Evolutionary conservation across 139 green algal species (phyloP).

Genomic region (Closterium sp.): DNA sequence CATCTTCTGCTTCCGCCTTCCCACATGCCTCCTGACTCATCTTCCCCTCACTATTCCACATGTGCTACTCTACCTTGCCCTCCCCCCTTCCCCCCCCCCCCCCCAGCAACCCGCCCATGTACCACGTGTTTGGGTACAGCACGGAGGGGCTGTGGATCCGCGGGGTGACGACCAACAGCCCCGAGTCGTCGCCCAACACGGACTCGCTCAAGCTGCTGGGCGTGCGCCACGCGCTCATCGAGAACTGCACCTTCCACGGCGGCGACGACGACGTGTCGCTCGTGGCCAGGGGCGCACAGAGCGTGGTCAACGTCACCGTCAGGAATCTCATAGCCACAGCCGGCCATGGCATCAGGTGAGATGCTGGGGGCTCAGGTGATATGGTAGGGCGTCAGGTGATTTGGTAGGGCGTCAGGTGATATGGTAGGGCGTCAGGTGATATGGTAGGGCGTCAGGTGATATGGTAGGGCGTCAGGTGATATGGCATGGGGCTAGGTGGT

Average conservation of each 20-base stretch:
- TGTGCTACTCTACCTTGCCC: not conserved
- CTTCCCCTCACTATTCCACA: no score
- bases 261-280: not conserved
- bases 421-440: no score
- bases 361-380: no score
- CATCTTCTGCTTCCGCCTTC: not conserved
- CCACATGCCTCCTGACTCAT: no score
- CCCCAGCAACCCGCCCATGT: no score
- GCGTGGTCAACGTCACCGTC: not conserved
- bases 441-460: no score
- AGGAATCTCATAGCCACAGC: not conserved
- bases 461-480: no score
- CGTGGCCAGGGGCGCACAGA: not conserved
- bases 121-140: no score
- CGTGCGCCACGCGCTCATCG: not conserved
- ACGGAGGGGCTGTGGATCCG: not conserved
- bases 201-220: not conserved
- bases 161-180: not conserved
- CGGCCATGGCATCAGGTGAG: not conserved
- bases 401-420: not conserved
- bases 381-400: no score
- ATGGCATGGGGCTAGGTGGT: no score
- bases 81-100: no score
- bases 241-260: slow-evolving; percentile 6
- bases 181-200: not conserved